Conservation (phyloP, 768 basidiomycete genomes). For the Sporobolomyces phaffii region DNA sequence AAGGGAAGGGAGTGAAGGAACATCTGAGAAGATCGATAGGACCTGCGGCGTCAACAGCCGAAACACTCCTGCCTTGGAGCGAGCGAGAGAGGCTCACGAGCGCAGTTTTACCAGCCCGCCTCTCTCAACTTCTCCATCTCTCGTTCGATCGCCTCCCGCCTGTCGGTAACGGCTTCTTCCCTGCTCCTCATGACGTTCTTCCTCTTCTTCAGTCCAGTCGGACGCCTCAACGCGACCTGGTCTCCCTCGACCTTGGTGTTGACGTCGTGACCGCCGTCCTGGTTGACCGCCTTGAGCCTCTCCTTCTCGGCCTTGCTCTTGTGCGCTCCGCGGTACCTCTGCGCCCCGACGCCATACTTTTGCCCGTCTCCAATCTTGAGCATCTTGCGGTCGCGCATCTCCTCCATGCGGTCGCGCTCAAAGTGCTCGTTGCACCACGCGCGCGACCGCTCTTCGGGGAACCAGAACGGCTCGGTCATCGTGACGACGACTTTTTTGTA, state of each 20-base stretch:
- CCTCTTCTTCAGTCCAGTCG: conserved; percentile 28
- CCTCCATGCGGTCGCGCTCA: conserved; percentile 38
- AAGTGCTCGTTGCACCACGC: conserved; percentile 42
- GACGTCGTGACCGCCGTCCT: conserved; percentile 15
- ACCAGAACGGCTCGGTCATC: conserved; percentile 42
- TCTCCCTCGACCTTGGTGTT: conserved; percentile 10
- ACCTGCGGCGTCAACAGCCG: too few species aligned
- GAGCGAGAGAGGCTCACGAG: too few species aligned
- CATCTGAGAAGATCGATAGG: too few species aligned
- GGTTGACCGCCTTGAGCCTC: conserved; percentile 6
- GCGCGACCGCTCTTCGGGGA: conserved; percentile 37
- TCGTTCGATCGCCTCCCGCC: conserved; percentile 8
- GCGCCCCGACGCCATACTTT: conserved; percentile 26
- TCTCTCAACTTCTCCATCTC: conserved; percentile 30
- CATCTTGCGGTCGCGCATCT: conserved; percentile 38
- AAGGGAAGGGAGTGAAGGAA: too few species aligned
- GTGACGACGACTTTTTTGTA: conserved; percentile 42
- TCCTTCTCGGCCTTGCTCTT: conserved; percentile 24
- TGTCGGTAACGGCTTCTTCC: conserved; percentile 19
- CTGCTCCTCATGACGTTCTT: conserved; percentile 33
- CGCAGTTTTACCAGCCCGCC: conserved; percentile 26
- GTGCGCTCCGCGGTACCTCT: conserved; percentile 33
- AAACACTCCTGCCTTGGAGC: too few species aligned
- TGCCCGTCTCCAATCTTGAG: conserved; percentile 38
- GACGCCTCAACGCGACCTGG: conserved; percentile 7